phyloP scores from a whole-genome alignment of 345 rosid genomes.

The Eucalyptus polyanthemos region DNA sequence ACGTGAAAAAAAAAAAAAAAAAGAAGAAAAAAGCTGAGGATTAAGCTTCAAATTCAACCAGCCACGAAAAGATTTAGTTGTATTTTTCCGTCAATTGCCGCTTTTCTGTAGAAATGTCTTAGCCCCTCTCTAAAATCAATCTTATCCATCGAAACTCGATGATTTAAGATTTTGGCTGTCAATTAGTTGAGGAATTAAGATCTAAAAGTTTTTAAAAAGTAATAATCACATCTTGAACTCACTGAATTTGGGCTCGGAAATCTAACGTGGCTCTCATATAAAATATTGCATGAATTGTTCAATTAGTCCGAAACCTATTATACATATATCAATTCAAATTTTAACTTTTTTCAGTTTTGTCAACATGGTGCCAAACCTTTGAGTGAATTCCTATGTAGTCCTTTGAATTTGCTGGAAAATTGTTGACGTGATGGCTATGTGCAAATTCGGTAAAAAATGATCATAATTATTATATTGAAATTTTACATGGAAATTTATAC shows the following conservation, averaged over 20 bases:
- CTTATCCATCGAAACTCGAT: not conserved
- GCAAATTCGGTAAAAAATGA: too few species aligned
- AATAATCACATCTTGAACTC: not conserved
- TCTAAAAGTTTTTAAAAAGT: too few species aligned
- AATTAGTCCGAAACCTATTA: rapidly evolving
- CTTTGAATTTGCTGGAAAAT: not conserved
- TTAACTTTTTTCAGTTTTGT: too few species aligned
- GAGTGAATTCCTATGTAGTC: rapidly evolving
- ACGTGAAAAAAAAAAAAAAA: too few species aligned
- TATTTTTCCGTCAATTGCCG: not conserved
- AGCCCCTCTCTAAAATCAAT: too few species aligned
- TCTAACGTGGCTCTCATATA: not conserved
- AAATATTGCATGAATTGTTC: not conserved
- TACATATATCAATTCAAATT: too few species aligned
- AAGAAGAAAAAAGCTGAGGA: not conserved
- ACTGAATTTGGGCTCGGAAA: not conserved
- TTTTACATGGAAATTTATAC: rapidly evolving
- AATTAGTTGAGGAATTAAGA: too few species aligned
- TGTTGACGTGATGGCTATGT: rapidly evolving
- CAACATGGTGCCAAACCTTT: rapidly evolving
- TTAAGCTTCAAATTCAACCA: not conserved
- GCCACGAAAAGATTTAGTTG: not conserved
- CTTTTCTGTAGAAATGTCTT: not conserved
- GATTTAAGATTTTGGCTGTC: not conserved
- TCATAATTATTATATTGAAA: rapidly evolving